Conservation (phyloP, 805 yeast genomes). For the Saccharomycopsis sp. region DNA sequence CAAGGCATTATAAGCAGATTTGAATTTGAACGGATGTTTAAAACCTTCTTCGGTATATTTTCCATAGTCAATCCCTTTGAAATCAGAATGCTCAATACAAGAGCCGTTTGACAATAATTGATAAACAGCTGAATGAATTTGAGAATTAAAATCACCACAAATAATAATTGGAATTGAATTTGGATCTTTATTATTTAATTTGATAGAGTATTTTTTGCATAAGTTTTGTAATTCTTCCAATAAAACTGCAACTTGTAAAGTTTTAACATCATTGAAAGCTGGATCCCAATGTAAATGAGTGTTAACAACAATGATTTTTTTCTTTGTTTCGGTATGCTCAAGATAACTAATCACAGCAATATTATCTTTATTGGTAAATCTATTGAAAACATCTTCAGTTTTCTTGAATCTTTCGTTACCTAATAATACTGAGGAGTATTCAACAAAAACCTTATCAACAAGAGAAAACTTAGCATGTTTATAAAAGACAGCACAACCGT, state of each 20-base stretch:
- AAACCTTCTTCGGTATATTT: slow-evolving; percentile 83
- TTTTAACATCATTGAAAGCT: slow-evolving; percentile 86
- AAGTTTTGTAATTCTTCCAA: slow-evolving; percentile 75
- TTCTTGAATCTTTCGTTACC: slow-evolving; percentile 79
- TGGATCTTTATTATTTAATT: slow-evolving; percentile 31
- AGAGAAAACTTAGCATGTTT: slow-evolving; percentile 58
- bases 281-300: slow-evolving; percentile 99
- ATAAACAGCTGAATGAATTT: slow-evolving; percentile 80
- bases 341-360: slow-evolving; percentile 71
- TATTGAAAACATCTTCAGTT: slow-evolving; percentile 88
- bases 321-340: slow-evolving; percentile 64
- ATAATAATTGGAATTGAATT: slow-evolving; percentile 67
- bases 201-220: slow-evolving; percentile 34
- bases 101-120: slow-evolving; percentile 77
- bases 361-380: slow-evolving; percentile 94
- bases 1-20: slow-evolving; percentile 73
- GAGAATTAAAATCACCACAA: slow-evolving; percentile 95
- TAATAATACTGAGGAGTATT: slow-evolving; percentile 74
- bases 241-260: slow-evolving; percentile 88
- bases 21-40: slow-evolving; percentile 67
- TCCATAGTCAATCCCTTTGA: slow-evolving; percentile 85
- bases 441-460: slow-evolving; percentile 62
- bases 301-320: slow-evolving; percentile 64
- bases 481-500: slow-evolving; percentile 96
- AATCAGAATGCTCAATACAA: slow-evolving; percentile 69